Percentiles rank a stretch among this genome's conserved stretches.
These are phyloP conservation scores for Trichosporon inkin DNA, from an alignment of 1,284 basidiomycete genomes.

Conservation along the genomic window DNA sequence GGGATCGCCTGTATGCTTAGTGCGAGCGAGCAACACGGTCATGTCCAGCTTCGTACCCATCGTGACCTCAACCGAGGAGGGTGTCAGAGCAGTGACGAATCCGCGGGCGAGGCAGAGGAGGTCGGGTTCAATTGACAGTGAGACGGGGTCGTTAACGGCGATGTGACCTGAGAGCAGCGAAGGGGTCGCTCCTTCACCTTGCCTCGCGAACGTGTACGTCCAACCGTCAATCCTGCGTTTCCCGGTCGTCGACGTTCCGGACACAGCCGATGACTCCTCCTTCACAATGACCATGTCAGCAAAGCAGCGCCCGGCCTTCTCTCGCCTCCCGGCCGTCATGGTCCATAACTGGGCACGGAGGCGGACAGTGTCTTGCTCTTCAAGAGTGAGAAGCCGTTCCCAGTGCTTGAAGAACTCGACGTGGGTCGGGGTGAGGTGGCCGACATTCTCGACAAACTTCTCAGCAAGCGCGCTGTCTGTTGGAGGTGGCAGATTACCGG, in stretches of 20 bases:
- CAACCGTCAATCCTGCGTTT: slow-evolving; percentile 51
- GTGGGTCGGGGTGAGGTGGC: slow-evolving; percentile 68
- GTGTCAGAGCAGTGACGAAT: slow-evolving; percentile 69
- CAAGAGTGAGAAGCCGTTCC: slow-evolving; percentile 80
- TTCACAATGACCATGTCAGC: slow-evolving; percentile 66
- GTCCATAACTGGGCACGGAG: slow-evolving; percentile 94
- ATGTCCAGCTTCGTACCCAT: slow-evolving; percentile 73
- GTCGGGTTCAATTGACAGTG: slow-evolving; percentile 76
- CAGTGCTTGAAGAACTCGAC: slow-evolving; percentile 80
- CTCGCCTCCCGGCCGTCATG: slow-evolving; percentile 72
- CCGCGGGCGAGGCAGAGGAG: slow-evolving; percentile 79
- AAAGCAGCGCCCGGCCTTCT: slow-evolving; percentile 72
- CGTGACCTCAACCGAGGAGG: slow-evolving; percentile 65
- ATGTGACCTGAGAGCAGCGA: slow-evolving; percentile 77
- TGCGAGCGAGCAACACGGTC: slow-evolving; percentile 55
- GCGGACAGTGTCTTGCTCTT: slow-evolving; percentile 78
- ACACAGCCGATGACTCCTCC: slow-evolving; percentile 41
- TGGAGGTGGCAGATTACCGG: slow-evolving; percentile 60
- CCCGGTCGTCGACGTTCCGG: slow-evolving; percentile 43
- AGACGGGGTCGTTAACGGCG: slow-evolving; percentile 72
- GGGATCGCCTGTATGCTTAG: slow-evolving; percentile 40
- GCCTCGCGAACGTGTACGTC: slow-evolving; percentile 64
- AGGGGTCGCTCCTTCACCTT: slow-evolving; percentile 20
- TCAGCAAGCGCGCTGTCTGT: slow-evolving; percentile 65
- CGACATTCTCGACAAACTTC: slow-evolving; percentile 72